Evolutionary conservation across 2,329 filamentous ascomycete genomes (phyloP).

Genomic region (Colletotrichum caudatum): DNA sequence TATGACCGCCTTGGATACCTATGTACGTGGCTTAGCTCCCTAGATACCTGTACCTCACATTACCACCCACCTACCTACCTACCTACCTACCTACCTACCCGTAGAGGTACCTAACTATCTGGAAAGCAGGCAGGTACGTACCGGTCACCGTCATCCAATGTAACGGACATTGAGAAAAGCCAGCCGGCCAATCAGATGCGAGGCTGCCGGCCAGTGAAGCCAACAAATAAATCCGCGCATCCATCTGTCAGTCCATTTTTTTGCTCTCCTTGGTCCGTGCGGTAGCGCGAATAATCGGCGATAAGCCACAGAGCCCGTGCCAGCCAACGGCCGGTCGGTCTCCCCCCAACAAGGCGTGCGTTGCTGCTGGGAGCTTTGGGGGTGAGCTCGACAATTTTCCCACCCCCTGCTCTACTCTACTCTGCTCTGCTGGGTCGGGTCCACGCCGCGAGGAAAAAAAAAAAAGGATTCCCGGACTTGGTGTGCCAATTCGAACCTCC

Average conservation of each 20-base stretch:
- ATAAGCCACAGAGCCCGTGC: constrained; percentile 18
- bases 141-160: constrained; percentile 7
- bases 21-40: no score
- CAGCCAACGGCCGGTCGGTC: not conserved
- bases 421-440: not conserved
- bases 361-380: constrained; percentile 20
- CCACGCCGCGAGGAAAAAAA: constrained; percentile 16
- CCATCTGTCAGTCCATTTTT: constrained; percentile 1
- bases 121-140: constrained; percentile 3
- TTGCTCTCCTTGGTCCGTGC: constrained; percentile 14
- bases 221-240: constrained; percentile 22
- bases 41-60: no score
- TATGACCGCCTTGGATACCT: no score
- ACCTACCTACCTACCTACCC: no score
- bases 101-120: no score
- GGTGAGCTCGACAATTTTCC: constrained; percentile 38
- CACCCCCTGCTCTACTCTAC: not conserved
- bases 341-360: constrained; percentile 34
- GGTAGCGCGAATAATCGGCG: constrained; percentile 12
- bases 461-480: constrained; percentile 28
- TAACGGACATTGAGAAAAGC: constrained; percentile 15
- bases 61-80: no score
- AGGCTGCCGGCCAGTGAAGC: not conserved
- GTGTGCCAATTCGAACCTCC: constrained; percentile 8
- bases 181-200: constrained; percentile 5